A percentile compares a stretch with the other conserved stretches of the same genome.
Conservation (phyloP, 441 rosid species). For the Erodium texanum region DNA sequence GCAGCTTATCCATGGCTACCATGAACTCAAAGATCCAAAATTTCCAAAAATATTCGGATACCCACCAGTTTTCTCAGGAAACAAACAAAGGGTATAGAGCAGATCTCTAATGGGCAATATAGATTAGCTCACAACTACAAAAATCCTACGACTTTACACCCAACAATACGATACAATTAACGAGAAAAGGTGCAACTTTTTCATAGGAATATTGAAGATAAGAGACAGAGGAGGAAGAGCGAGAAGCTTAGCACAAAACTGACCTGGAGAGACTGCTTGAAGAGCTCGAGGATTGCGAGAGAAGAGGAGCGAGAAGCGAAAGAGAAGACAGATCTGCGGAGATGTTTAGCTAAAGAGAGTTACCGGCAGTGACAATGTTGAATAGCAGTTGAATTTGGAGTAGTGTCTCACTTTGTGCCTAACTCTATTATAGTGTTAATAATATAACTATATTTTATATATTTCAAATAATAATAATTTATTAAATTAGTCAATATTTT, state of each 20-base stretch:
- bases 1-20: no score
- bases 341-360: neutral
- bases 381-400: no score
- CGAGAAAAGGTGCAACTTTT: neutral
- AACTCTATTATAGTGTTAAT: no score
- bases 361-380: neutral
- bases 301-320: neutral
- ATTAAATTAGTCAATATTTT: no score
- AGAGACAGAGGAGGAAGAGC: neutral
- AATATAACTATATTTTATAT: no score
- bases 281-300: neutral
- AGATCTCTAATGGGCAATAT: neutral
- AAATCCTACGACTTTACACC: neutral
- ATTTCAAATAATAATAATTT: no score
- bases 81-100: neutral
- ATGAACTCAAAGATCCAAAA: neutral
- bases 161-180: neutral
- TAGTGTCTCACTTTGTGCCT: no score
- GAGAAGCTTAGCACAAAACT: neutral
- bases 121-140: neutral
- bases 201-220: neutral
- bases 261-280: neutral
- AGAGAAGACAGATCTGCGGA: neutral
- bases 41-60: neutral
- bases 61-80: neutral